phyloP scores from a whole-genome alignment of 176 grass and related monocot species.

The Thinopyrum elongatum region DNA sequence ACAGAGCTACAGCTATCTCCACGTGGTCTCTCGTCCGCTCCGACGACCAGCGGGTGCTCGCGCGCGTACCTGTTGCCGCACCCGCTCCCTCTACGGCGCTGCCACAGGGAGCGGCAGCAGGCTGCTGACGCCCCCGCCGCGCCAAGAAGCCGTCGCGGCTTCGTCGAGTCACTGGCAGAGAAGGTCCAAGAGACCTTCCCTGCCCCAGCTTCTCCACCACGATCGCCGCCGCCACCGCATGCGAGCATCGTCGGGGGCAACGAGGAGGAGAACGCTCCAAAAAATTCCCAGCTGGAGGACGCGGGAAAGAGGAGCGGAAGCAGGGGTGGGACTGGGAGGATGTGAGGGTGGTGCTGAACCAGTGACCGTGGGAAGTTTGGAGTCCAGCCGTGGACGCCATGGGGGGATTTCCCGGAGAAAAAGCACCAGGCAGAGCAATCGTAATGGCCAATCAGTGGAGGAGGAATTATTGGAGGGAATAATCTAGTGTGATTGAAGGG shows the following conservation, averaged over 20 bases:
- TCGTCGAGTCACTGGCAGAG: conserved; percentile 7
- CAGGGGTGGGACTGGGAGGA: conserved; percentile 47
- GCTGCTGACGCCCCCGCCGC: neutral
- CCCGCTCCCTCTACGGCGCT: conserved; percentile 21
- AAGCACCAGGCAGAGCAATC: neutral
- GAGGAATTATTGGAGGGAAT: neutral
- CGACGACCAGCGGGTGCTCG: conserved; percentile 58
- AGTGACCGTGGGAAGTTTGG: conserved; percentile 49
- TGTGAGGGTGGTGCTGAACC: conserved; percentile 44
- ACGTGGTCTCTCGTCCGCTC: neutral
- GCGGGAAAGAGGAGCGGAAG: conserved; percentile 14
- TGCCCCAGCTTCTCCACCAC: neutral
- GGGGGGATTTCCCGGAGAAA: neutral
- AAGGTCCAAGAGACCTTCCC: neutral
- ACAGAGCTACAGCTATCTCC: neutral
- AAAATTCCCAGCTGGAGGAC: neutral
- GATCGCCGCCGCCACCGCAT: neutral
- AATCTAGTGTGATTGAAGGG: neutral
- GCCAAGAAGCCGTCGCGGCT: conserved; percentile 31
- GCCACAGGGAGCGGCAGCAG: neutral
- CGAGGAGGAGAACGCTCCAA: conserved; percentile 5
- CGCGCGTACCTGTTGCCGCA: conserved; percentile 48
- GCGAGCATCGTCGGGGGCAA: neutral
- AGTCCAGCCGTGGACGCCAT: conserved; percentile 47
- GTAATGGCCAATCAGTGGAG: neutral